Conservation (phyloP, 495 filamentous ascomycete genomes). For the Bryoglossum gracile region DNA sequence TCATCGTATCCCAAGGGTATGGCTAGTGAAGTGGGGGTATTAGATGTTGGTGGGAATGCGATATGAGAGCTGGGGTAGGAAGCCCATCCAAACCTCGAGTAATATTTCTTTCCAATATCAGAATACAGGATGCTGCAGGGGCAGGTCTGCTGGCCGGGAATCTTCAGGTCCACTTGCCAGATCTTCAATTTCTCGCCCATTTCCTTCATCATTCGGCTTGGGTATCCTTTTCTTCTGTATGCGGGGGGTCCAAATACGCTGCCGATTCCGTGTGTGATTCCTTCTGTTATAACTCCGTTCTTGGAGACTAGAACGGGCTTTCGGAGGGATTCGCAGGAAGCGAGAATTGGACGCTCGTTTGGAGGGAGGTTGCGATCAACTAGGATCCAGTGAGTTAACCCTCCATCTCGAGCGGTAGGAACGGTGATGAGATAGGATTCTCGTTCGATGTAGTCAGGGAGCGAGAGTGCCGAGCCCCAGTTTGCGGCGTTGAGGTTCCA, state of each 20-base stretch:
- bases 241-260: constrained; percentile 76
- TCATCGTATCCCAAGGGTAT: constrained; percentile 29
- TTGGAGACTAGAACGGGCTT: constrained; percentile 44
- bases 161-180: constrained; percentile 39
- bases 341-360: constrained; percentile 55
- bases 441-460: constrained; percentile 67
- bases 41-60: constrained; percentile 42
- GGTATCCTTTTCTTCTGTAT: constrained; percentile 72
- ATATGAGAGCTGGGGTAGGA: constrained; percentile 66
- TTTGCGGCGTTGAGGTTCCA: constrained; percentile 60
- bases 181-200: constrained; percentile 28
- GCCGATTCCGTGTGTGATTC: constrained; percentile 70
- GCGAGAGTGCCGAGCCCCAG: constrained; percentile 63
- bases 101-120: constrained; percentile 93
- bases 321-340: constrained; percentile 74
- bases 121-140: constrained; percentile 63
- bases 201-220: constrained; percentile 51
- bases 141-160: constrained; percentile 33
- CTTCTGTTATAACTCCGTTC: constrained; percentile 48
- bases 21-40: constrained; percentile 8
- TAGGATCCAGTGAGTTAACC: constrained; percentile 78
- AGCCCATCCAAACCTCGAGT: constrained; percentile 74
- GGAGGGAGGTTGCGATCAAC: constrained; percentile 46
- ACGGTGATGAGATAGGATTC: constrained; percentile 66
- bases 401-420: constrained; percentile 60